Evolutionary conservation across 495 filamentous ascomycete genomes (phyloP), one percentile per base, ranked within the genome.

Genomic region (Tuber indicum): DNA sequence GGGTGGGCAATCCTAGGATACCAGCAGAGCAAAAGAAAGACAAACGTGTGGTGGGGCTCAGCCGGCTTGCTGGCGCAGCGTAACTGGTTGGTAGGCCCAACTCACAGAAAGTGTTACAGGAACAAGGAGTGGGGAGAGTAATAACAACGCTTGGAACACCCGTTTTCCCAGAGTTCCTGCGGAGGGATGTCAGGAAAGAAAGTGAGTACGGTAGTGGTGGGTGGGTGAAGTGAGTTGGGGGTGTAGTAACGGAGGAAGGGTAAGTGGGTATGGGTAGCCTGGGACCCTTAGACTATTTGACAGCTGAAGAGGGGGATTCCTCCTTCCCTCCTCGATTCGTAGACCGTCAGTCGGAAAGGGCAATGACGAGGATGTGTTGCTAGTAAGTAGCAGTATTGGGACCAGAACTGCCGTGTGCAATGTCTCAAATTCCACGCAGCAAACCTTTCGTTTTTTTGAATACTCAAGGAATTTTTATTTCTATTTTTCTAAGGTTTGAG

Each of bases 381-480:
- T 49, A 7, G 47, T 49, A 26, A 58, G 49, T 80, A 74, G 76
- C 71, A 79, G 74, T 77, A 70, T 71, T 75, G 70, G 47, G 75
- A 74, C 41, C 78, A 80, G 79, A 80, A 79, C 78, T 80, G 78
- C 78, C 78, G 78, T 80, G 49, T 58, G 78, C 76, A 79, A 80
- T 80, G 78, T 80, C 78, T 80, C 78, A 79, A 58, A 80, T 80
- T 76, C 71, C 71, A 73, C 73, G 78, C 78, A 58, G 49, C 49
- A 79, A 80, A 79, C 77, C 74, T 79, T 79, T 80, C 74, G 78
- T 79, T 80, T 80, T 80, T 58, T 58, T 58, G 49, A 26, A 58
- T 58, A 77, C 70, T 80, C 74, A 79, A 75, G 77, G 78, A 79
- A 80, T 80, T 80, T 80, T 80, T 80, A 80, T 79, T 79, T 79